Evolutionary conservation across 371 early-diverging fungal species (phyloP), one percentile per base, ranked within the genome.

Genomic region (Mortierella sp.): DNA sequence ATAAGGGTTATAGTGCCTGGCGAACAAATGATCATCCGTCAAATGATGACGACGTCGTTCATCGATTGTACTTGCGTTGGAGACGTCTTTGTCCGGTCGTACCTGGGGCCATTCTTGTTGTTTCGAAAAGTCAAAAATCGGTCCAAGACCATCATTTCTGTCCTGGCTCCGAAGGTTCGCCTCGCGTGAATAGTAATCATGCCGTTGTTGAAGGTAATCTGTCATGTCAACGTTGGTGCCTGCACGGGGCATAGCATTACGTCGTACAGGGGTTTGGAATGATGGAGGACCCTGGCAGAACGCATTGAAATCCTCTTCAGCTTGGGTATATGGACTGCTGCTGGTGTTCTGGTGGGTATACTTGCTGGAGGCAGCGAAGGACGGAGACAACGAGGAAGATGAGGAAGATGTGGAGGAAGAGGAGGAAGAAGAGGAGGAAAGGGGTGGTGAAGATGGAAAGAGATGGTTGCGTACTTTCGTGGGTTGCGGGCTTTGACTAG

Each of bases 141-240:
- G 76, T 15, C 76, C 76, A 1, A 75, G 50, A 3, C 76, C 76
- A 53, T 75, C 76, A 12, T 69, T 34, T 11, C 64, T 50, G 44
- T 75, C 76, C 41, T 42, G 60, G 42, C 76, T 64, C 41, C 76
- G 51, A n/a, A 56, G n/a, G 17, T 17, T 19, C 6, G 76, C 69
- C 30, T 75, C 76, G 1, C 61, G 69, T 0, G 55, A 17, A n/a
- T 75, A 75, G 39, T 69, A 68, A 14, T 69, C 69, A 30, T 64
- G 64, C 6, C 76, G 73, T 15, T 67, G 62, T 47, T 30, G 57
- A 21, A 72, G 34, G 59, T 72, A 53, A 21, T 72, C 63, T 6
- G 54, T 34, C n/a, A 72, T 34, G 11, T 72, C 67, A 7, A 37
- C 58, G 15, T 21, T 23, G 2, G 23, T 41, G 9, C 17, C 46